Evolutionary conservation across 495 filamentous ascomycete species (phyloP), one percentile per base, ranked within the genome.

Genomic region (Chaetomium tenue): DNA sequence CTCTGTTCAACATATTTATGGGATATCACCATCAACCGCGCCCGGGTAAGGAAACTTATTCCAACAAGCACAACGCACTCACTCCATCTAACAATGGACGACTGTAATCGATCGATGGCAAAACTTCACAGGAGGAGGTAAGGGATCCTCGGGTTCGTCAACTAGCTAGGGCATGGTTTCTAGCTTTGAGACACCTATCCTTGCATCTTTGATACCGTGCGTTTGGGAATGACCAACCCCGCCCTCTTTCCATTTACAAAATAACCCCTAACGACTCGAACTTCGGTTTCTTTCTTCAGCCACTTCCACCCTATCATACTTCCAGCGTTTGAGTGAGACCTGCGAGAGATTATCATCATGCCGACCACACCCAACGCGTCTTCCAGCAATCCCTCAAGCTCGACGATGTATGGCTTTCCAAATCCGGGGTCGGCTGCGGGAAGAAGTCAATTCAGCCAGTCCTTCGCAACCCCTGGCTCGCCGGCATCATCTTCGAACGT

Each of bases 401-500:
- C 63, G 25, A 15, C 18, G 0, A 15, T 26, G 0, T 16, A 50
- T 37, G 25, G 48, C n/a, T 37, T 61, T 62, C 28, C 25, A 50
- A n/a, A 57, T 18, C 22, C 44, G 39, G 22, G 30, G 33, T 11
- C 30, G 51, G 20, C 4, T 30, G 28, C 52, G 44, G 25, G 22
- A 20, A 44, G 52, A 20, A 12, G 6, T 5, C 61, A 63, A 23
- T 50, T 42, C 58, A 64, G 18, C 37, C 60, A 58, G 16, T 51
- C 66, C n/a, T 64, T 54, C 26, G 3, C 48, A 48, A 53, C 26
- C 50, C 25, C 37, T 18, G 37, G 52, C 26, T 42, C 66, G 18
- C 1, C 59, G 15, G 25, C 60, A 7, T 69, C 68, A 5, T 63
- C 70, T 8, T 64, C 66, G 2, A 57, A n/a, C 59, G 28, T 37